Base-by-base conservation (phyloP, 805 yeast species). In the Saccharomycopsis fermentans region DNA sequence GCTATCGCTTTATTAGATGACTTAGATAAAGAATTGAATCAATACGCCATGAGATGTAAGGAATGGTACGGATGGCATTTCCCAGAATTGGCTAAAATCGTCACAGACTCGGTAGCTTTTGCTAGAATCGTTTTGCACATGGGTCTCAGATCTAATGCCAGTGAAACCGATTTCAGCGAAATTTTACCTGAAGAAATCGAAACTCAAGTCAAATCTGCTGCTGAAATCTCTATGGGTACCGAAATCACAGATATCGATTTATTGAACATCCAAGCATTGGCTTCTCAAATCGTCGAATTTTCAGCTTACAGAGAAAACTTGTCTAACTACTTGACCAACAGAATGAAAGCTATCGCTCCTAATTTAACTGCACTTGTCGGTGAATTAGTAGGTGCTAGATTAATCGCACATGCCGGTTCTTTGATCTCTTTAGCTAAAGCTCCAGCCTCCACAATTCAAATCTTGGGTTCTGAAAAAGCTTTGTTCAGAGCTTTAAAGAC, bases 61-160 rank as follows among this genome's bases (percentile, higher is more conserved):
- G 99, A 94, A 77, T 94, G 99, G 99, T 94, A 94, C 77, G 99
- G 99, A 65, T 94, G 99, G 99, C 99, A 94, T 75, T 94, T 94
- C 85, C 99, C 99, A 43, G 99, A 94, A 75, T 83, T 94, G 83
- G 97, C 97, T 68, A 94, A 94, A 81, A 90, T 92, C 73, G 87
- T 94, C 67, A 84, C 86, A 65, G 99, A 92, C 76, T 91, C 96
- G 65, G 92, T 89, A 67, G 97, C 97, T 53, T 92, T 84, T 73
- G 98, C 98, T 62, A 86, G 95, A 78, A 87, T 90, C 66, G 88
- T 94, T 70, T 81, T 90, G 74, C 79, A 85, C 67, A 90, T 94
- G 97, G 98, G 98, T 66, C 76, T 88, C 67, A 84, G 99, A 78
- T 80, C 96, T 58, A 90, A 88, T 69, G 96, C 96, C 66, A 76